phyloP scores from a whole-genome alignment of 306 rosid genomes.

The Fragaria vesca region DNA sequence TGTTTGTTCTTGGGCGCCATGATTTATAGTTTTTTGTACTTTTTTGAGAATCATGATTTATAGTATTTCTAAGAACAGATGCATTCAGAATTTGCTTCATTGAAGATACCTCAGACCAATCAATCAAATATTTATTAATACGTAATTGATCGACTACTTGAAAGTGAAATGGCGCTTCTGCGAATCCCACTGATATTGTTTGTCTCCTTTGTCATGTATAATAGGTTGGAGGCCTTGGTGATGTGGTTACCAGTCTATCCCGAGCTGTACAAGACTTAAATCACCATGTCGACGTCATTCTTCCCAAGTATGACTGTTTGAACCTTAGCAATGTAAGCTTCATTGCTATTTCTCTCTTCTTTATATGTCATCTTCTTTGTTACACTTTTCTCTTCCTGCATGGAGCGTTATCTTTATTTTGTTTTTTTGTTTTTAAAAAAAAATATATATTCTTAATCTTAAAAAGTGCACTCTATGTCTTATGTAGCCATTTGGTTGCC shows the following conservation, averaged over 20 bases:
- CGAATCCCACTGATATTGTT: background rate
- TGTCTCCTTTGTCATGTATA: background rate
- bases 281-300: constrained; percentile 70
- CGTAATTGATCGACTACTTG: too few relatives aligned
- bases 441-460: background rate
- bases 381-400: background rate
- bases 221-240: constrained; percentile 96
- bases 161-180: too few relatives aligned
- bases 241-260: constrained; percentile 83
- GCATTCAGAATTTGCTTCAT: background rate
- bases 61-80: background rate
- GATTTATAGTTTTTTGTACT: background rate
- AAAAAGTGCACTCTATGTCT: background rate
- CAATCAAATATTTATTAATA: too few relatives aligned
- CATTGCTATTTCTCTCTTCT: constrained; percentile 26
- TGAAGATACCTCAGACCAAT: background rate
- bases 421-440: too few relatives aligned
- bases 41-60: background rate
- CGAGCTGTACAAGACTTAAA: constrained; percentile 81
- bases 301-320: constrained; percentile 94
- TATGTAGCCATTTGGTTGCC: background rate
- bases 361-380: constrained; percentile 7
- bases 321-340: constrained; percentile 78
- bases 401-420: background rate
- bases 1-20: background rate